A percentile compares a stretch with the other conserved stretches of the same genome.
phyloP scores from a whole-genome alignment of 2,329 filamentous ascomycete species.

The Colletotrichum falcatum region DNA sequence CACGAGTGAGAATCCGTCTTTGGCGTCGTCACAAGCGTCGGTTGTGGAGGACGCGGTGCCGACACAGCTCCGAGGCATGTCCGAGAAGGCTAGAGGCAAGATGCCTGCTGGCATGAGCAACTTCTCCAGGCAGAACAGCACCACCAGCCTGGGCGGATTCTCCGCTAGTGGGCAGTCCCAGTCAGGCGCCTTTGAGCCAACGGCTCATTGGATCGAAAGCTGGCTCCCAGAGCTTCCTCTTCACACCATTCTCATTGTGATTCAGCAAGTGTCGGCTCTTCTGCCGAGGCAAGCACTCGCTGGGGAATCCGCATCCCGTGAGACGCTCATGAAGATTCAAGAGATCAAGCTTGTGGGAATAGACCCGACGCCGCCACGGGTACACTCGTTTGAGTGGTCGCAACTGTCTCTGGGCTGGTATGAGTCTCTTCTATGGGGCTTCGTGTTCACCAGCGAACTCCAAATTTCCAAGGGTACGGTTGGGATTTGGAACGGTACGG shows the following conservation, averaged over 20 bases:
- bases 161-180: constrained; percentile 68
- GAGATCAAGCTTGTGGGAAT: constrained; percentile 76
- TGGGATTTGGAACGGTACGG: constrained; percentile 93
- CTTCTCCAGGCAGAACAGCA: constrained; percentile 92
- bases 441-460: constrained; percentile 93
- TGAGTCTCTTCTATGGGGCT: constrained; percentile 92
- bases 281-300: constrained; percentile 64
- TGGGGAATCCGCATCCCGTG: constrained; percentile 57
- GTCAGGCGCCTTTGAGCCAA: constrained; percentile 78
- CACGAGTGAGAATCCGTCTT: constrained; percentile 71
- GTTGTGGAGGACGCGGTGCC: constrained; percentile 82
- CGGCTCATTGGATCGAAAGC: constrained; percentile 86
- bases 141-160: constrained; percentile 79
- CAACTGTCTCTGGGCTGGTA: constrained; percentile 94
- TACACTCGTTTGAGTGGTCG: constrained; percentile 96
- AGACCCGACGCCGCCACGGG: constrained; percentile 78
- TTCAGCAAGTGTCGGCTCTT: constrained; percentile 72
- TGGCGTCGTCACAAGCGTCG: constrained; percentile 76
- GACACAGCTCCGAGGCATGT: constrained; percentile 89
- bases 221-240: constrained; percentile 94
- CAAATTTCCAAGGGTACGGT: constrained; percentile 86
- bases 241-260: constrained; percentile 84
- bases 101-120: constrained; percentile 86
- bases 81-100: constrained; percentile 95
- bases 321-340: constrained; percentile 66